Base-by-base conservation (phyloP, 192 early-diverging fungal species). In the Coemansia sp. region DNA sequence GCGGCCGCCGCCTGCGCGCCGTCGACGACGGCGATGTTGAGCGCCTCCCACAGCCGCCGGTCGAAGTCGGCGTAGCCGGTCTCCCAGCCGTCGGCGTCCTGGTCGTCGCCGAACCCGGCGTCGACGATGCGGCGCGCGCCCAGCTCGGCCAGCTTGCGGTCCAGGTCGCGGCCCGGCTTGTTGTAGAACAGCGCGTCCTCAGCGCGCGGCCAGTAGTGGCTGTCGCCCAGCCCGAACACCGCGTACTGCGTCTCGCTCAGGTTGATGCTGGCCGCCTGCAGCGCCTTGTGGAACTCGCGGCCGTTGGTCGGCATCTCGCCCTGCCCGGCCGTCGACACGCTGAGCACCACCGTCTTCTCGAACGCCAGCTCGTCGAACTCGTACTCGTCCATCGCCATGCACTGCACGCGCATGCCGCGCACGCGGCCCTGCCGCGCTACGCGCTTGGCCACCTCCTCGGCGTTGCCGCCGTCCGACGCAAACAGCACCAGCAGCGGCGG, bases 221-320 rank as follows among this genome's bases (percentile, higher is more conserved):
- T 83, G 71, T 98, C 95, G 67, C 95, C 94, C 55, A 98, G 66
- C 37, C 87, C 93, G 81, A 96, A 93, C 46, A 98, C 87, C 4
- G 87, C 81, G 72, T 82, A 92, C 51, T 83, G 71, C 34, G 89
- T 86, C 42, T 85, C 86, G 47, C 67, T 79, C 41, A 95, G 71
- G 38, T 80, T 81, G 49, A 67, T 69, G 23, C 83, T 81, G 17
- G 86, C 75, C 2, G 75, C 63, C 43, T 81, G 80, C 53, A 98
- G 78, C 9, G 75, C 78, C 80, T 91, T 89, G 86, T 89, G 91
- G 60, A 92, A 92, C 73, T 98, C 94, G 62, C 89, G 88, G 12
- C 83, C 76, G 67, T 95, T 94, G 60, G 87, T 86, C 1, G 96
- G 96, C 59, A 96, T 88, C 84, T 98, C 96, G 73, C 95, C 95